phyloP scores from a whole-genome alignment of 2,329 filamentous ascomycete genomes.

The Huntiella decipiens region DNA sequence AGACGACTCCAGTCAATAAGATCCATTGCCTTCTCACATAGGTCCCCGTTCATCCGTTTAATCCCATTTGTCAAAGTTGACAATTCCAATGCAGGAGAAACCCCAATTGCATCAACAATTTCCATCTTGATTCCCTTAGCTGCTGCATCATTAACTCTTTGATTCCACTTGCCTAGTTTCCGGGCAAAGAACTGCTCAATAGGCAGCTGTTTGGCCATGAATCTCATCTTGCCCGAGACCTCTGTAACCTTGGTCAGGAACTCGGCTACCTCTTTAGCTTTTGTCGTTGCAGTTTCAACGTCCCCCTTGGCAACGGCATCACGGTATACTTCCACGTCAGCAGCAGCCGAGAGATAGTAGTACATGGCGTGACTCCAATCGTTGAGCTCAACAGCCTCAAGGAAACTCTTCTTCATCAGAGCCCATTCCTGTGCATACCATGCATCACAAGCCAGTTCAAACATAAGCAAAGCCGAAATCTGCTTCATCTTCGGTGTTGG shows the following conservation, averaged over 20 bases:
- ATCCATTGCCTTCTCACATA: slow-evolving; percentile 44
- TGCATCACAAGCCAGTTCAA: slow-evolving; percentile 60
- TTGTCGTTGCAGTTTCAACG: slow-evolving; percentile 28
- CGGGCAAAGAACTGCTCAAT: slow-evolving; percentile 73
- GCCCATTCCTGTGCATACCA: slow-evolving; percentile 67
- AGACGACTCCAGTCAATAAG: slow-evolving; percentile 49
- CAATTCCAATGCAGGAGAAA: slow-evolving; percentile 76
- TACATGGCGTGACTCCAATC: slow-evolving; percentile 84
- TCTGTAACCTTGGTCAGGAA: slow-evolving; percentile 53
- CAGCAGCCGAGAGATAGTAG: slow-evolving; percentile 66
- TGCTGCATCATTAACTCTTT: slow-evolving; percentile 23
- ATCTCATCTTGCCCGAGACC: slow-evolving; percentile 65
- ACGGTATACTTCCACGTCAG: slow-evolving; percentile 68
- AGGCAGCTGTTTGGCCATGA: slow-evolving; percentile 77
- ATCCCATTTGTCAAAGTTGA: slow-evolving; percentile 83
- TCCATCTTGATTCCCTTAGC: slow-evolving; percentile 47
- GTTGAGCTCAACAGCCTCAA: slow-evolving; percentile 59
- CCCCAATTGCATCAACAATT: slow-evolving; percentile 62
- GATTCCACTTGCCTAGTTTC: slow-evolving; percentile 79
- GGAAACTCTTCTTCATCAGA: slow-evolving; percentile 54
- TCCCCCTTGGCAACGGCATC: slow-evolving; percentile 22
- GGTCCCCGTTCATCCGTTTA: slow-evolving; percentile 52
- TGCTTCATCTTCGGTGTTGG: slow-evolving; percentile 63
- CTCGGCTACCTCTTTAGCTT: slow-evolving; percentile 47
- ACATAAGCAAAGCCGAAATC: slow-evolving; percentile 65